A percentile compares a stretch with the other conserved stretches of the same genome.
Conservation (phyloP, 352 stramenopile genomes). For the Phytophthora fragariaefolia region DNA sequence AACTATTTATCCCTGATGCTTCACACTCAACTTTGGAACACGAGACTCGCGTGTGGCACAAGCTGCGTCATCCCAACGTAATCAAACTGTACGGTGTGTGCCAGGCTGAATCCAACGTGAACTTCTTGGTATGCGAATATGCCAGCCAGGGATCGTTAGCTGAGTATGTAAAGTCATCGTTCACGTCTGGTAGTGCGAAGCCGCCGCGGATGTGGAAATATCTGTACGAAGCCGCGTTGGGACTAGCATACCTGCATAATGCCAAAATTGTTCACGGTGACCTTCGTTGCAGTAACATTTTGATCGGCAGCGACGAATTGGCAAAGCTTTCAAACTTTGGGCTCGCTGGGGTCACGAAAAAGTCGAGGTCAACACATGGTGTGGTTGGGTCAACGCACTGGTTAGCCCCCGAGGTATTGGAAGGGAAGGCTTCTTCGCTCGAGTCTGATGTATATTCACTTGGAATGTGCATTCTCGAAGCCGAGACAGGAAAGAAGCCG, state of each 20-base stretch:
- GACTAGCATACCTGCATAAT: constrained; percentile 7
- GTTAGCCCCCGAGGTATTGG: background rate
- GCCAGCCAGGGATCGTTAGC: too few species aligned
- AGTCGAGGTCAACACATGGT: background rate
- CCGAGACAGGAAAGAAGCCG: background rate
- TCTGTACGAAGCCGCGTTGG: background rate
- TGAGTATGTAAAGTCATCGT: too few species aligned
- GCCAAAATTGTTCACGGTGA: background rate
- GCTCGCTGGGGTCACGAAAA: background rate
- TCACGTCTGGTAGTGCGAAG: too few species aligned
- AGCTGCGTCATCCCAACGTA: too few species aligned
- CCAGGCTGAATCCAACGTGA: too few species aligned
- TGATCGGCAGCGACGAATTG: constrained; percentile 2
- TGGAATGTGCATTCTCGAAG: background rate
- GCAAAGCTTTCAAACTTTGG: constrained; percentile 11
- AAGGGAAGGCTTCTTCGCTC: background rate
- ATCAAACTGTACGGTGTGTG: too few species aligned
- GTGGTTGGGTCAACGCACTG: background rate
- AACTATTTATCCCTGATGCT: too few species aligned
- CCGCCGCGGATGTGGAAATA: background rate
- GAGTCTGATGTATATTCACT: background rate
- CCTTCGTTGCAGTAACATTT: constrained; percentile 12
- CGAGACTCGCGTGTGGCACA: too few species aligned
- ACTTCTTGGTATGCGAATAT: too few species aligned
- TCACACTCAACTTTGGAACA: too few species aligned